Evolutionary conservation across 2,329 filamentous ascomycete genomes (phyloP), one percentile per base, ranked within the genome.

Genomic region (Fusarium sp.): DNA sequence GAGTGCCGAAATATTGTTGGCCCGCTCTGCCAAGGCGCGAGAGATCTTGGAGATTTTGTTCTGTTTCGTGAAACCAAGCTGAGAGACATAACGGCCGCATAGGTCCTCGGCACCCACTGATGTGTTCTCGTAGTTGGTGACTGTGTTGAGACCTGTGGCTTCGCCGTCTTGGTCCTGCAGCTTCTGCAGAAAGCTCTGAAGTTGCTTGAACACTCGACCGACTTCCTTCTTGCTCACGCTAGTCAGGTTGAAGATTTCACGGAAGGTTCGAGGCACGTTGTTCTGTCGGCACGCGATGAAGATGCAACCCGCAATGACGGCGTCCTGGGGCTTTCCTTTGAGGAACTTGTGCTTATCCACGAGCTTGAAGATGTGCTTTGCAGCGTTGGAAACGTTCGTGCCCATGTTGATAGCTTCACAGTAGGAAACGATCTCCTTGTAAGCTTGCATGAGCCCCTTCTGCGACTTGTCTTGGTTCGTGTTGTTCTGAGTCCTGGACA

Each of bases 171-270:
- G 80, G 74, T 92, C 91, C 79, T 94, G 90, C 57, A 92, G 89
- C 78, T 91, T 91, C 79, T 92, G 91, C 79, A 98, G 89, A 84
- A 97, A 98, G 77, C 92, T 91, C 84, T 98, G 95, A 50, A 99
- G 88, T 66, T 91, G 87, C 86, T 99, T 99, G 89, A 98, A 99
- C 30, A 96, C 96, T 66, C 95, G 89, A 28, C 96, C 96, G 73
- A 99, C 98, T 81, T 99, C 97, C 85, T 98, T 98, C 87, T 98
- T 98, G 69, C 93, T 92, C 35, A 99, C 96, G 76, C 94, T 94
- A 14, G 96, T 99, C 81, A 98, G 87, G 70, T 94, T 92, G 84
- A 94, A 97, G 79, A 99, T 96, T 82, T 99, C 97, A 55, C 93
- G 91, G 85, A 99, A 99, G 8, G 95, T 97, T 75, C 96, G 93